Evolutionary conservation across 495 filamentous ascomycete genomes (phyloP).

Genomic region (Hypoxylon perforatum): DNA sequence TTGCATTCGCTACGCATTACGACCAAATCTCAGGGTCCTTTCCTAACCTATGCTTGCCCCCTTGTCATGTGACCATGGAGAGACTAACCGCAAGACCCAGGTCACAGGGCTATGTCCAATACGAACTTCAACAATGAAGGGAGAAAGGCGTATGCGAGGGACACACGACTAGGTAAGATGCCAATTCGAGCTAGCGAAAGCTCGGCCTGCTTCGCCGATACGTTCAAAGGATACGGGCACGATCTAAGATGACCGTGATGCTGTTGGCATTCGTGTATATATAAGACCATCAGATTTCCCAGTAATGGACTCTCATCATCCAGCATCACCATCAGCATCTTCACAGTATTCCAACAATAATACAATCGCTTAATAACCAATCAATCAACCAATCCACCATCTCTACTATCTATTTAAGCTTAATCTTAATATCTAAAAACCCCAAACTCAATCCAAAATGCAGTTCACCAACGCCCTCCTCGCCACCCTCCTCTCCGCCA

Average conservation of each 20-base stretch:
- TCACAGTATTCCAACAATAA: not conserved
- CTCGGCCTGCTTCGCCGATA: conserved; percentile 3
- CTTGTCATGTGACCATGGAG: conserved; percentile 43
- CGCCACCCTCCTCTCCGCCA: conserved; percentile 48
- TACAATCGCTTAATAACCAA: not conserved
- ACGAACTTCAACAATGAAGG: conserved; percentile 30
- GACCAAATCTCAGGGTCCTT: conserved; percentile 6
- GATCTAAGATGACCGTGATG: conserved; percentile 10
- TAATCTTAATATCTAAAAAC: conserved; percentile 4
- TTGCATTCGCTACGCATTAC: conserved; percentile 19
- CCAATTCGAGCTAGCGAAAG: conserved; percentile 11
- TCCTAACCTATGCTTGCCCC: too few species aligned
- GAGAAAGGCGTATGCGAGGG: not conserved
- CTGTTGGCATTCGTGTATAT: conserved; percentile 21
- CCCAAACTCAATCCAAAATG: conserved; percentile 48
- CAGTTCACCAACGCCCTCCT: conserved; percentile 53
- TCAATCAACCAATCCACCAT: conserved; percentile 18
- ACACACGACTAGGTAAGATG: conserved; percentile 22
- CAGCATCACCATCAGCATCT: conserved; percentile 25
- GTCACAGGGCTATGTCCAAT: conserved; percentile 20
- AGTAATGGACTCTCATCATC: conserved; percentile 1
- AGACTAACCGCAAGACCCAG: conserved; percentile 31
- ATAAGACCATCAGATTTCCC: conserved; percentile 18
- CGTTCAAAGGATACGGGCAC: conserved; percentile 4
- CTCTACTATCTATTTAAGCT: conserved; percentile 14